A percentile compares a stretch with the other conserved stretches of the same genome.
phyloP scores from a whole-genome alignment of 345 rosid species.

The Salix dunnii region DNA sequence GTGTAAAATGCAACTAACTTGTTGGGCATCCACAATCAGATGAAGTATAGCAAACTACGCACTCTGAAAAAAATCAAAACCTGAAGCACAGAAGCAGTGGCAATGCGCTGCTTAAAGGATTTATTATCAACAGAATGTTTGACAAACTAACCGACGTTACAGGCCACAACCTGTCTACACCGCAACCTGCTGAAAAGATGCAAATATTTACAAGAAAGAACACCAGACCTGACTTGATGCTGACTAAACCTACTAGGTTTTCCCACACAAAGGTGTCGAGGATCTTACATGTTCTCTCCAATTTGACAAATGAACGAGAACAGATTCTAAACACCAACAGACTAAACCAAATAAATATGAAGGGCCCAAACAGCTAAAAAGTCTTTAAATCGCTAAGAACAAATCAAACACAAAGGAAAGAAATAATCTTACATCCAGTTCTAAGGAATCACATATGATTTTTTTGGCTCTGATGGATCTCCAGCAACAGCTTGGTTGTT shows the following conservation, averaged over 20 bases:
- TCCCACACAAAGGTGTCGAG: slow-evolving; percentile 6
- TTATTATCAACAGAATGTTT: slow-evolving; percentile 42
- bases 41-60: not conserved
- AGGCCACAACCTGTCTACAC: slow-evolving; percentile 32
- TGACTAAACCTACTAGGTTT: slow-evolving; percentile 29
- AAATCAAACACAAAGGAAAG: slow-evolving; percentile 12
- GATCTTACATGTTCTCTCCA: slow-evolving; percentile 5
- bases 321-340: slow-evolving; percentile 18
- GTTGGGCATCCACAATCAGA: not conserved
- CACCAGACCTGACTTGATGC: slow-evolving; percentile 27
- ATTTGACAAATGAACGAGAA: slow-evolving; percentile 19
- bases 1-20: not conserved
- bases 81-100: not conserved
- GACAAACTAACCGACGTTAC: slow-evolving; percentile 30
- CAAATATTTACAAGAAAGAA: slow-evolving; percentile 42
- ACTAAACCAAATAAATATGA: slow-evolving; percentile 14
- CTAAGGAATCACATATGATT: slow-evolving; percentile 26
- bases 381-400: slow-evolving; percentile 5
- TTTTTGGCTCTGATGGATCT: slow-evolving; percentile 24
- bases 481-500: slow-evolving; percentile 17
- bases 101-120: slow-evolving; percentile 6
- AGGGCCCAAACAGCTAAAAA: slow-evolving; percentile 6
- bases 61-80: not conserved
- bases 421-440: slow-evolving; percentile 47
- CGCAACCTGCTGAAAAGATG: slow-evolving; percentile 22